These are phyloP conservation scores for Chlorella sp. DNA, from an alignment of 139 green algal genomes.

Conservation along the genomic window DNA sequence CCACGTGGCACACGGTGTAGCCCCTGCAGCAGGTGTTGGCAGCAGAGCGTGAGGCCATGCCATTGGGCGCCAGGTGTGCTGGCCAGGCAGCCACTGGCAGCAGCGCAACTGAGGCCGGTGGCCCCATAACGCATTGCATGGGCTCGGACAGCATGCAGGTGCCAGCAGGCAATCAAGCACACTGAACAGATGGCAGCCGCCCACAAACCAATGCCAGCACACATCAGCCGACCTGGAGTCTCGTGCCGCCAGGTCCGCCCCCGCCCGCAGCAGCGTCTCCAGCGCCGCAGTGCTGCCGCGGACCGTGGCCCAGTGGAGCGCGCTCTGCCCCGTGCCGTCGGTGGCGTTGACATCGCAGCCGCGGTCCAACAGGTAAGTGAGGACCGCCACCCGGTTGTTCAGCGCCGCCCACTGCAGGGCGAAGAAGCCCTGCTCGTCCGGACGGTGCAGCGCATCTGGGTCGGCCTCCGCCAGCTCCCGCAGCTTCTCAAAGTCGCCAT, in stretches of 20 bases:
- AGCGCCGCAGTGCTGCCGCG: slow-evolving; percentile 78
- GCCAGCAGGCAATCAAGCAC: no score
- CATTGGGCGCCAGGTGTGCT: no score
- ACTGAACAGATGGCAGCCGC: no score
- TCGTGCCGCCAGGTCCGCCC: slow-evolving; percentile 52
- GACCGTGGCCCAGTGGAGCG: slow-evolving; percentile 91
- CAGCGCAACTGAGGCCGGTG: no score
- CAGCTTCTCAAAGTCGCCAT: slow-evolving; percentile 86
- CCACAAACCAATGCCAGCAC: no score
- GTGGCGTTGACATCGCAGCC: slow-evolving; percentile 67
- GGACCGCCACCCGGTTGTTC: slow-evolving; percentile 88
- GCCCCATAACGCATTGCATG: no score
- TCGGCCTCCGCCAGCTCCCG: slow-evolving; percentile 62
- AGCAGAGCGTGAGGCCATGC: no score
- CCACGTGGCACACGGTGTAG: slow-evolving; percentile 89
- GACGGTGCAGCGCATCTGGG: slow-evolving; percentile 53
- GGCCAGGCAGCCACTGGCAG: no score
- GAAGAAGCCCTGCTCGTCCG: slow-evolving; percentile 77
- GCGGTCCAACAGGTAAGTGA: slow-evolving; percentile 76
- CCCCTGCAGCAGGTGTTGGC: slow-evolving; percentile 62
- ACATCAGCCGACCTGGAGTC: slow-evolving; percentile 39
- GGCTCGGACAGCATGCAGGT: no score
- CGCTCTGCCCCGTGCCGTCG: slow-evolving; percentile 86
- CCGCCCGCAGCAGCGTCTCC: slow-evolving; percentile 78
- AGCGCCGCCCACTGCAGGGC: slow-evolving; percentile 93